Percentiles rank a stretch among this genome's conserved stretches.
phyloP scores from a whole-genome alignment of 306 rosid species.

The Amphicarpaea edgeworthii region DNA sequence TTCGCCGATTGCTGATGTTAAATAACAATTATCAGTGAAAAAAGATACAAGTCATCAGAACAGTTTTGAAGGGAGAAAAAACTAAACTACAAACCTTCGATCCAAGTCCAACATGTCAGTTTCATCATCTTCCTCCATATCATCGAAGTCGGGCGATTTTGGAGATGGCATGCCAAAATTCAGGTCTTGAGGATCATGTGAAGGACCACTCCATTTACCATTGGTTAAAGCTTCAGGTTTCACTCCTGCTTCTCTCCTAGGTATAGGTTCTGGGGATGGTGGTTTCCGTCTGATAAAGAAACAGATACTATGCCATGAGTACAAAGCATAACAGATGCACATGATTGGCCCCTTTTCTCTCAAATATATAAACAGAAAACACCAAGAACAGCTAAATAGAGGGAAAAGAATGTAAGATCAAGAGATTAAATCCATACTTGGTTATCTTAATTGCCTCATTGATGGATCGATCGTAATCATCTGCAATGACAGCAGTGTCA shows the following conservation, averaged over 20 bases:
- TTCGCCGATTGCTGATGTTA: constrained; percentile 68
- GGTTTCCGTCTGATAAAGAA: constrained; percentile 63
- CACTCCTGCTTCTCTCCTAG: constrained; percentile 60
- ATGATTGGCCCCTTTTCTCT: not conserved
- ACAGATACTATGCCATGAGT: constrained; percentile 29
- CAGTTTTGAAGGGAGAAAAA: not conserved
- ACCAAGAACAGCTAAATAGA: constrained; percentile 28
- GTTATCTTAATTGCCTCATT: constrained; percentile 96
- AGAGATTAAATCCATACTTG: constrained; percentile 62
- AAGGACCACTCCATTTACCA: constrained; percentile 79
- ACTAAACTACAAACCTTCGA: constrained; percentile 61
- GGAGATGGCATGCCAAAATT: constrained; percentile 74
- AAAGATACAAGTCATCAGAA: constrained; percentile 1
- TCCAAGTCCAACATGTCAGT: constrained; percentile 72
- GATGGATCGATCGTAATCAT: constrained; percentile 92
- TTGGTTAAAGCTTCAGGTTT: constrained; percentile 74
- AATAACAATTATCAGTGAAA: constrained; percentile 37
- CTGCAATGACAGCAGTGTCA: constrained; percentile 59
- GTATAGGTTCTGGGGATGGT: constrained; percentile 78
- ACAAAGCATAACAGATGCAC: not conserved
- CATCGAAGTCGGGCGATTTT: constrained; percentile 74
- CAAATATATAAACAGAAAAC: not conserved
- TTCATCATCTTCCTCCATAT: constrained; percentile 61
- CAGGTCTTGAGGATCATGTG: constrained; percentile 57
- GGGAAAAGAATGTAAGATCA: constrained; percentile 20